Conservation (phyloP, 1,284 basidiomycete genomes). For the Lentinula novae-zelandiae region DNA sequence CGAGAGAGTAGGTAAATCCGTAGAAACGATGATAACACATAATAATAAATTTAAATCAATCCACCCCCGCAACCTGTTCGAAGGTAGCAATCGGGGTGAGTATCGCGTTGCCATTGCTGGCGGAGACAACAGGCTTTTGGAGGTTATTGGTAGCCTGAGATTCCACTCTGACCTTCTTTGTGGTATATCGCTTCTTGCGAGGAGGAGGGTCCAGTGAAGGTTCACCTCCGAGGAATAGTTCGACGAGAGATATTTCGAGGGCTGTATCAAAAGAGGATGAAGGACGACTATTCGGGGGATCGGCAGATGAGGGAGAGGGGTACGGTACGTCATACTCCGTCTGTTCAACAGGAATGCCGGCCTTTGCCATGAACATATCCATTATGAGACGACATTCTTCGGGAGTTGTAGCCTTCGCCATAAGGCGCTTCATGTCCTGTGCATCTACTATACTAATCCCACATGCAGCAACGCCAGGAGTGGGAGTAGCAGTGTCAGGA, state of each 20-base stretch:
- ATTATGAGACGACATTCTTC: slow-evolving; percentile 84
- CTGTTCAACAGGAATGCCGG: slow-evolving; percentile 39
- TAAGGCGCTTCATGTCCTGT: slow-evolving; percentile 62
- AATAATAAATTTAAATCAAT: neutral
- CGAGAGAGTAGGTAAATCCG: neutral
- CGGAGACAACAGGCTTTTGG: neutral
- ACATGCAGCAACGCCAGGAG: slow-evolving; percentile 10
- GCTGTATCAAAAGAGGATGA: slow-evolving; percentile 22
- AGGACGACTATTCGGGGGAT: slow-evolving; percentile 22
- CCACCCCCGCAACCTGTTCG: neutral
- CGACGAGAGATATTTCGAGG: slow-evolving; percentile 45
- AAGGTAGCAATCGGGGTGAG: neutral
- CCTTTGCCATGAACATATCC: slow-evolving; percentile 73
- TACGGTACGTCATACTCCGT: slow-evolving; percentile 28
- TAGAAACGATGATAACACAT: neutral
- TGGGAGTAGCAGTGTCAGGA: slow-evolving; percentile 14
- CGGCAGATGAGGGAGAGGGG: slow-evolving; percentile 33
- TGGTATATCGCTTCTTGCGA: slow-evolving; percentile 16
- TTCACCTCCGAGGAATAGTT: slow-evolving; percentile 46
- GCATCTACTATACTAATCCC: slow-evolving; percentile 36
- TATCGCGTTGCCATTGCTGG: neutral
- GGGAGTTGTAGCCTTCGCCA: slow-evolving; percentile 69
- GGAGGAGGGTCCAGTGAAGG: slow-evolving; percentile 6
- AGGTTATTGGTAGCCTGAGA: neutral
- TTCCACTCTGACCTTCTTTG: slow-evolving; percentile 10